Base-by-base conservation (phyloP, 1,139 yeast species). In the Kurtzmaniella quercitrusa region DNA sequence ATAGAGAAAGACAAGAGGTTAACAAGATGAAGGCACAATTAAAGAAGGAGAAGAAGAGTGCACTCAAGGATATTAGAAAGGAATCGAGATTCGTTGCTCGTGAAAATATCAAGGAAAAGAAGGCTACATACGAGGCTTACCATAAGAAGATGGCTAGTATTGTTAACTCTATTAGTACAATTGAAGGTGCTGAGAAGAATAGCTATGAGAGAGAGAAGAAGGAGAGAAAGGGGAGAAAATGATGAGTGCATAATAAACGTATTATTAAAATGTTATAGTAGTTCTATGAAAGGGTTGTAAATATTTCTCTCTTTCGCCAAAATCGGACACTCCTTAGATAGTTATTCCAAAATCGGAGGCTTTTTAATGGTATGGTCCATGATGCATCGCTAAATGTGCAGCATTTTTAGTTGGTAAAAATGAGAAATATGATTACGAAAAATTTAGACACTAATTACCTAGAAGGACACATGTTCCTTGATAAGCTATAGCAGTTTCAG, bases 101-200 rank as follows among this genome's bases (percentile, higher is more conserved):
- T 55, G 91, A 91, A 64, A 85, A 82, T 62, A 83, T 91, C 57
- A 72, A 73, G 43, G 91, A 84, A 58, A 86, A 88, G 77, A 85
- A 87, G 64, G 70, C 73, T 48, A 79, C 79, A 60, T 83, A 88
- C 58, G 79, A 79, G 42, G 90, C 79, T 17, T 94, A 94, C 62
- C 98, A 93, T 62, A 77, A 81, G 55, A 91, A 89, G 73, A 87
- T 93, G 89, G 86, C 95, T 40, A 78, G 77, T 51, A 83, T 94
- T 62, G 83, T 86, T 60, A 86, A 91, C 56, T 80, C 91, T 44
- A 87, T 91, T 57, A 85, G 86, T 50, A 88, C 96, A 2, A 87
- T 85, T 54, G 98, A 91, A 72, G 98, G 98, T 55, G 87, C 94
- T 6, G 97, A 89, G 59, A 85, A 87, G 74, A 91, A 93, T 60